Percentiles rank a stretch among this genome's conserved stretches.
Evolutionary conservation across 1,284 basidiomycete species (phyloP).

Genomic region (Stygiomarasmius scandens): DNA sequence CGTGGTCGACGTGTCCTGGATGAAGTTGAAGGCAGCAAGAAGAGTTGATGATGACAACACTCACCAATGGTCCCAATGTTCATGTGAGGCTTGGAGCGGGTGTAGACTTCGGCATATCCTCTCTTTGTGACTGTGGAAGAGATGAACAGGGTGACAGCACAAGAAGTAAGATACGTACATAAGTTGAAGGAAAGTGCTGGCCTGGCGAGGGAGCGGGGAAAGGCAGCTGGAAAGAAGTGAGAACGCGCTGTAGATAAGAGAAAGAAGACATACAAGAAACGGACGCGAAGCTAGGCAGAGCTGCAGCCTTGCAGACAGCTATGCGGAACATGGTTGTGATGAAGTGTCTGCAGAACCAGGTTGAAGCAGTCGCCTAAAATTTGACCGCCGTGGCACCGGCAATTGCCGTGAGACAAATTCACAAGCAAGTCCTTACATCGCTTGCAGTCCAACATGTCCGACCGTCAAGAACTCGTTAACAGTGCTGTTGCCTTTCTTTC

Average conservation of each 20-base stretch:
- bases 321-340: slow-evolving; percentile 47
- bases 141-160: slow-evolving; percentile 8
- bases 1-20: slow-evolving; percentile 89
- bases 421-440: slow-evolving; percentile 32
- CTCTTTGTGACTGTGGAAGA: slow-evolving; percentile 43
- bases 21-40: slow-evolving; percentile 13
- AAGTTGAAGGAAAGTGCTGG: slow-evolving; percentile 25
- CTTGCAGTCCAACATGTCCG: slow-evolving; percentile 45
- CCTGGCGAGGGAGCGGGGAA: slow-evolving; percentile 34
- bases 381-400: slow-evolving; percentile 19
- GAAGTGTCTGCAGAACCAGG: slow-evolving; percentile 19
- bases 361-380: slow-evolving; percentile 16
- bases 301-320: slow-evolving; percentile 51
- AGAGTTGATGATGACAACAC: slow-evolving; percentile 24
- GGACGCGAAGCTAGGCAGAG: slow-evolving; percentile 49
- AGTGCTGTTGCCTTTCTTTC: slow-evolving; percentile 83
- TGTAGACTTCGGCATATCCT: slow-evolving; percentile 82
- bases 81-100: slow-evolving; percentile 92
- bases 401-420: slow-evolving; percentile 15
- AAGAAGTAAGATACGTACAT: slow-evolving; percentile 25
- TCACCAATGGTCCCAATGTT: slow-evolving; percentile 93
- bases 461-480: slow-evolving; percentile 72
- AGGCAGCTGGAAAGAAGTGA: slow-evolving; percentile 25
- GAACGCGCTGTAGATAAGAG: slow-evolving; percentile 5
- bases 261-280: slow-evolving; percentile 46